A percentile compares a stretch with the other conserved stretches of the same genome.
Conservation (phyloP, 352 stramenopile genomes). For the Globisporangium alternatum region DNA sequence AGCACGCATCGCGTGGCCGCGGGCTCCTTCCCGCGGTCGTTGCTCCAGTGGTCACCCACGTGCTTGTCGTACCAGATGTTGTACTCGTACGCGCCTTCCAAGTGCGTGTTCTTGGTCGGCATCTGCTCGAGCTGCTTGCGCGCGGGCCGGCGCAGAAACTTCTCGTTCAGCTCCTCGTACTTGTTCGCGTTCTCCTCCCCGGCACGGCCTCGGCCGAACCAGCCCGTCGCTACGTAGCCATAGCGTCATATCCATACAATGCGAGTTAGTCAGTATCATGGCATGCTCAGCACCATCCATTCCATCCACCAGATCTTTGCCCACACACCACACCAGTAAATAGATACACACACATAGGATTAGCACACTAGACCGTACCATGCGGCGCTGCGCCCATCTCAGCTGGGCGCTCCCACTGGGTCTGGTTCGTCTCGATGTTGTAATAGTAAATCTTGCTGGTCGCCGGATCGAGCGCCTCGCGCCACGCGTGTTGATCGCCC, state of each 20-base stretch:
- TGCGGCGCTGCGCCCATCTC: conserved; percentile 91
- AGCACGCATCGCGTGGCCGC: conserved; percentile 85
- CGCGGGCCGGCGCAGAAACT: conserved; percentile 81
- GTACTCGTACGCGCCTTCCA: conserved; percentile 93
- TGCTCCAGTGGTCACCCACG: conserved; percentile 88
- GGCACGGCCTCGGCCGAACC: conserved; percentile 90
- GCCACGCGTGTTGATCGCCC: conserved; percentile 69
- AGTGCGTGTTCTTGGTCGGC: conserved; percentile 74
- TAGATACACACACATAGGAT: background rate
- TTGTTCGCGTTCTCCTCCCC: conserved; percentile 61
- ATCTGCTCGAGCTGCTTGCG: conserved; percentile 91
- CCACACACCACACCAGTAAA: background rate
- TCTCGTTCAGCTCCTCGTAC: conserved; percentile 84
- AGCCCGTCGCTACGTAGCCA: conserved; percentile 76
- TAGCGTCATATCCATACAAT: background rate
- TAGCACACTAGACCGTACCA: conserved; percentile 19
- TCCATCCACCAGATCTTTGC: background rate
- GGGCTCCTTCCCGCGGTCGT: conserved; percentile 80
- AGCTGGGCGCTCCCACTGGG: conserved; percentile 87
- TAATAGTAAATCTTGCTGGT: conserved; percentile 94
- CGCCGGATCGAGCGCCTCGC: conserved; percentile 88
- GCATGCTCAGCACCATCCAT: background rate
- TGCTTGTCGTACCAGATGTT: conserved; percentile 97
- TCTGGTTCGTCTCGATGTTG: conserved; percentile 83
- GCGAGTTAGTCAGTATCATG: background rate